Evolutionary conservation across 225 moss, liverwort and hornwort species (phyloP).

Genomic region (Sphagnum contortum): DNA sequence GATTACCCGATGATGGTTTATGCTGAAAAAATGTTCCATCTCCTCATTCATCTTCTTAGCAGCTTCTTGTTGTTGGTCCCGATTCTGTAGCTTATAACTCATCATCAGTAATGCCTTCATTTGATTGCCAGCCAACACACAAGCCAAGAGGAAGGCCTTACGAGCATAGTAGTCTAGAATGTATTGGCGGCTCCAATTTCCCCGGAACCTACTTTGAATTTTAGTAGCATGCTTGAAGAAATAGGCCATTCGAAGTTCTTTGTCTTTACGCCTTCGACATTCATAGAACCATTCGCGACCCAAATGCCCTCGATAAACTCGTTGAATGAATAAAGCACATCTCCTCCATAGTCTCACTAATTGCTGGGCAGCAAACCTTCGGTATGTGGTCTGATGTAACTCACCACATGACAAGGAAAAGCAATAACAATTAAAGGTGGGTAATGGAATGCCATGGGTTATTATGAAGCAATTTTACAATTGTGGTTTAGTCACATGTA

Average conservation of each 20-base stretch:
- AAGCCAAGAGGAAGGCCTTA: slow-evolving; percentile 16
- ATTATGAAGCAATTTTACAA: too few species aligned
- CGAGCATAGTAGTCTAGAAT: slow-evolving; percentile 25
- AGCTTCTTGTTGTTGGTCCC: slow-evolving; percentile 30
- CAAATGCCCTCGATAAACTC: slow-evolving; percentile 32
- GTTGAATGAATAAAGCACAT: slow-evolving; percentile 28
- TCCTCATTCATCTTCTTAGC: slow-evolving; percentile 22
- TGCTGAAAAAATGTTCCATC: slow-evolving; percentile 42
- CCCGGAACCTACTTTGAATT: slow-evolving; percentile 25
- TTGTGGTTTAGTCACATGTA: too few species aligned
- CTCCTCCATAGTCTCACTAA: slow-evolving; percentile 25
- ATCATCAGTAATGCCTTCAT: slow-evolving; percentile 15
- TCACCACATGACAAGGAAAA: too few species aligned
- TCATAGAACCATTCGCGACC: slow-evolving; percentile 27
- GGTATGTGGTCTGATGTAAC: slow-evolving; percentile 14
- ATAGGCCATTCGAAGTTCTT: slow-evolving; percentile 22
- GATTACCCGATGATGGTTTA: slow-evolving; percentile 41
- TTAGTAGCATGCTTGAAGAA: slow-evolving; percentile 22
- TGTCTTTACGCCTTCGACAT: slow-evolving; percentile 8
- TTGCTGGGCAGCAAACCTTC: slow-evolving; percentile 12
- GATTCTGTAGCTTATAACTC: slow-evolving; percentile 17
- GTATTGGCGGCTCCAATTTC: slow-evolving; percentile 37
- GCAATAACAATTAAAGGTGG: too few species aligned
- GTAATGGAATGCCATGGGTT: too few species aligned
- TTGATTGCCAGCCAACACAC: slow-evolving; percentile 14